phyloP scores from a whole-genome alignment of 345 rosid genomes.

The Rhodamnia argentea region DNA sequence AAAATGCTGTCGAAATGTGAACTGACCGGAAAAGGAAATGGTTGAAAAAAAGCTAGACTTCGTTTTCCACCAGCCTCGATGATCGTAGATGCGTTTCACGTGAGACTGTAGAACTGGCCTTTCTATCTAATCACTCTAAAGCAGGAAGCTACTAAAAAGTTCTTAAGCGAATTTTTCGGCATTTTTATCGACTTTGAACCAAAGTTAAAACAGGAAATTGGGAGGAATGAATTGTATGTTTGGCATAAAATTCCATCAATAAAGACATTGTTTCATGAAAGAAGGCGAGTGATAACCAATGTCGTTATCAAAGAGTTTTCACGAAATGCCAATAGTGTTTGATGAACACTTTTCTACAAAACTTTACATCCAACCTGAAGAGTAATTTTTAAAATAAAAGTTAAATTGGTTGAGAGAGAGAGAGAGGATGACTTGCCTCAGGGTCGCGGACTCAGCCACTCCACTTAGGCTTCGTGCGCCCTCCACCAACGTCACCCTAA shows the following conservation, averaged over 20 bases:
- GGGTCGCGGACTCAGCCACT: not conserved
- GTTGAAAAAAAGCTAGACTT: not conserved
- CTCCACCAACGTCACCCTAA: not conserved
- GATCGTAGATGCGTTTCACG: not conserved
- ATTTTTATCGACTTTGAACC: not conserved
- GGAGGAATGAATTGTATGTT: not conserved
- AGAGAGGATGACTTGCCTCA: not conserved
- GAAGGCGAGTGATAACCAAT: not conserved
- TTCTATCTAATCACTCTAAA: not conserved
- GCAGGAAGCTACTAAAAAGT: not conserved
- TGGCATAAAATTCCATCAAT: not conserved
- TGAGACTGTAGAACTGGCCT: not conserved
- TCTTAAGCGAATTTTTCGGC: not conserved
- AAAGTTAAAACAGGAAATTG: not conserved
- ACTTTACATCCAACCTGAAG: not conserved
- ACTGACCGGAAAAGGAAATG: not conserved
- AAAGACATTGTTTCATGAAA: not conserved
- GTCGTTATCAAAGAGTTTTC: not conserved
- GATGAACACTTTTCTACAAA: not conserved
- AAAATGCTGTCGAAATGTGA: not conserved
- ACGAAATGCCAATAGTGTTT: not conserved
- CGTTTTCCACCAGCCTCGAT: not conserved
- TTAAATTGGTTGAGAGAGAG: not conserved
- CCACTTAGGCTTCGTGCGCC: not conserved
- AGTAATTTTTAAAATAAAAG: not conserved